Conservation (phyloP, 805 yeast species). For the Vanderwaltozyma tropicalis region DNA sequence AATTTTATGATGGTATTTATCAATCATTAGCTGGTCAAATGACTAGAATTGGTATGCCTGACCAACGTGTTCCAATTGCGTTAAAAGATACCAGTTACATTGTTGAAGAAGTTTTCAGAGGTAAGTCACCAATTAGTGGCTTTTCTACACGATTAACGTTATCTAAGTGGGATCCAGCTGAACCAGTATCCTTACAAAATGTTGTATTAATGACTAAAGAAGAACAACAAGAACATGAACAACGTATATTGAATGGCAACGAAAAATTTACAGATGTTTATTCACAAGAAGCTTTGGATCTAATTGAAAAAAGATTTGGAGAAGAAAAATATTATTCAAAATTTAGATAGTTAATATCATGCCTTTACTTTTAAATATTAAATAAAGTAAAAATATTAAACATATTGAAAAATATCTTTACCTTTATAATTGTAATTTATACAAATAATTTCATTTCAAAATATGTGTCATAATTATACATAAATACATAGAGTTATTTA, state of each 20-base stretch:
- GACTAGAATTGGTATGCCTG: conserved; percentile 59
- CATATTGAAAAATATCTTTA: too few species aligned
- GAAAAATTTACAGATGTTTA: conserved; percentile 56
- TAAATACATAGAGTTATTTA: too few species aligned
- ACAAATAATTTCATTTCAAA: not conserved
- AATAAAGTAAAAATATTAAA: too few species aligned
- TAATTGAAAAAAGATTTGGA: conserved; percentile 51
- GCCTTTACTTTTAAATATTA: too few species aligned
- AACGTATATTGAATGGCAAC: conserved; percentile 59
- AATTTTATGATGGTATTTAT: conserved; percentile 72
- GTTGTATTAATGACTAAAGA: conserved; percentile 81
- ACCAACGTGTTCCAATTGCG: conserved; percentile 67
- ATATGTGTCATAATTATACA: not conserved
- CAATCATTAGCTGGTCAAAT: conserved; percentile 84
- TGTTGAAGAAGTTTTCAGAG: conserved; percentile 85
- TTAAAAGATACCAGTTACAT: conserved; percentile 68
- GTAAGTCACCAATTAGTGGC: conserved; percentile 81
- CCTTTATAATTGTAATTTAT: too few species aligned
- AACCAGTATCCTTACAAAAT: conserved; percentile 61
- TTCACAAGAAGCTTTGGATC: conserved; percentile 42
- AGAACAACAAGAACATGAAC: conserved; percentile 76
- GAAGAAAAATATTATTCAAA: conserved; percentile 69
- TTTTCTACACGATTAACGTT: conserved; percentile 70
- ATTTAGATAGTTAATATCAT: conserved; percentile 24
- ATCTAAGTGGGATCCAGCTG: conserved; percentile 71